Base-by-base conservation (phyloP, 2,329 filamentous ascomycete genomes). In the Calycina marina region DNA sequence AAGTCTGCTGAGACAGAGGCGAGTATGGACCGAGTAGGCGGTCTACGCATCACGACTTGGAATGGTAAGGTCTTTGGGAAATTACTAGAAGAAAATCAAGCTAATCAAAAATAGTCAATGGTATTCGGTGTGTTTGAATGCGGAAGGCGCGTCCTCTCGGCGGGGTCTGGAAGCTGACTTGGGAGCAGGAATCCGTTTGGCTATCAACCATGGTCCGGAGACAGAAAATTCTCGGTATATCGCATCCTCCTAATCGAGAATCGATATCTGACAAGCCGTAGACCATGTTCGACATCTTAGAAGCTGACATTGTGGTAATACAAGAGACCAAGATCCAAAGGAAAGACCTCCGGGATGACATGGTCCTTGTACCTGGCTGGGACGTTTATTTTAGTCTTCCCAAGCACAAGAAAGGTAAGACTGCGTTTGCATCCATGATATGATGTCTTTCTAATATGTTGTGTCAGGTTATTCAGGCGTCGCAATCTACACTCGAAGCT, bases 241-340 rank as follows among this genome's bases (percentile, higher is more conserved):
- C 14, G 13, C 31, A 9, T 25, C 18, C 4, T 17, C n/a, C n/a
- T n/a, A n/a, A n/a, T n/a, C 8, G 20, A 17, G 11, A 9, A 14
- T 14, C 22, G 16, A 13, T 12, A 25, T 13, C 36, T 39, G 6
- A 29, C 12, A 17, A 14, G 16, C 4, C 30, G 2, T 37, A 83
- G 77, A 68, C 77, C 43, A 96, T 96, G 90, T 96, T 98, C 57
- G 82, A 93, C 44, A 81, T 79, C 26, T 68, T 98, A 5, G 81
- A 90, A 53, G 76, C 86, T 32, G 90, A 98, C 54, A 90, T 98
- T 41, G 74, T 96, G 12, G 68, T 94, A 37, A 85, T 96, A 63
- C 90, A 98, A 55, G 90, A 96, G 57, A 77, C 84, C 26, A 98
- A 96, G 58, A 94, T 96, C 25, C 90, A 96, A 52, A 70, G 79